Evolutionary conservation across 2,329 filamentous ascomycete species (phyloP).

Genomic region (Fusarium sp.): DNA sequence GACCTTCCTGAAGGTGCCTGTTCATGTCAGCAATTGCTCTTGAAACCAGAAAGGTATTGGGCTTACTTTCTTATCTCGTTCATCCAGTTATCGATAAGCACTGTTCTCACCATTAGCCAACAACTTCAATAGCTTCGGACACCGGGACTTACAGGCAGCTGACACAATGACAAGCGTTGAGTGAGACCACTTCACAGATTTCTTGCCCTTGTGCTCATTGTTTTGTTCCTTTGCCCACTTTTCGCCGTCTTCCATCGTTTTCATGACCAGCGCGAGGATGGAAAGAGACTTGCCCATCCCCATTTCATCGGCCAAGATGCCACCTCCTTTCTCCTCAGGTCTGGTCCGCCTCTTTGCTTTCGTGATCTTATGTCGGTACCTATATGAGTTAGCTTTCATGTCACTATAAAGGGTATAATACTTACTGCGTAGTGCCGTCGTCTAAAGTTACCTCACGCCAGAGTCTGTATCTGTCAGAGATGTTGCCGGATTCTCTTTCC

Average conservation of each 20-base stretch:
- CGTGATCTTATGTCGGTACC: slow-evolving; percentile 60
- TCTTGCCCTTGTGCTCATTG: slow-evolving; percentile 27
- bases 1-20: slow-evolving; percentile 53
- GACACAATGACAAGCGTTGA: slow-evolving; percentile 64
- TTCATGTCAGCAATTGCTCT: not conserved
- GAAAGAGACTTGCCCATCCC: slow-evolving; percentile 73
- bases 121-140: too few relatives aligned
- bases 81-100: slow-evolving; percentile 60
- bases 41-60: not conserved
- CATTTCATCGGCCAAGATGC: slow-evolving; percentile 74
- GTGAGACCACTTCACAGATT: slow-evolving; percentile 46
- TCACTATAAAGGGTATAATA: rapidly evolving
- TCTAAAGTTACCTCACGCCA: slow-evolving; percentile 50
- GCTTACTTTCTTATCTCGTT: slow-evolving; percentile 57
- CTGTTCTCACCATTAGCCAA: slow-evolving; percentile 30
- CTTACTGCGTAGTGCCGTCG: slow-evolving; percentile 47
- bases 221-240: slow-evolving; percentile 53
- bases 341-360: slow-evolving; percentile 48
- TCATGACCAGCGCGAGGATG: slow-evolving; percentile 64
- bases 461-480: slow-evolving; percentile 50
- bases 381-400: slow-evolving; percentile 9
- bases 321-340: slow-evolving; percentile 56
- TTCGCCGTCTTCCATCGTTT: slow-evolving; percentile 56
- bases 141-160: slow-evolving; percentile 56
- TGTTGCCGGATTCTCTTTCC: slow-evolving; percentile 56